Evolutionary conservation across 2,329 filamentous ascomycete genomes (phyloP), one percentile per base, ranked within the genome.

Genomic region (Cryphonectria carpinicola): DNA sequence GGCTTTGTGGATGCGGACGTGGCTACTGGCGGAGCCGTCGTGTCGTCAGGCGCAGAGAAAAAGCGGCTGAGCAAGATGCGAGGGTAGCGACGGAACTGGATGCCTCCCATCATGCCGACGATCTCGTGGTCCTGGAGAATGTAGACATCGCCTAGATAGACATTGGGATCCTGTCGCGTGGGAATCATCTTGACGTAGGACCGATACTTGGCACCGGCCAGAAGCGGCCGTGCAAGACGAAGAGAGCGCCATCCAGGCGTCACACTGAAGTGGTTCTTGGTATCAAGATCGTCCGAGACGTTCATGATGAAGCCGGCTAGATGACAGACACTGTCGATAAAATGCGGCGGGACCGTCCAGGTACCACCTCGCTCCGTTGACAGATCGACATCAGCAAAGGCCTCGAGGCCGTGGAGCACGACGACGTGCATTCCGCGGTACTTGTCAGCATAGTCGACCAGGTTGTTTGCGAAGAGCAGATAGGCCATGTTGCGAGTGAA

Each of bases 271-370:
- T 78, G 75, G 32, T 76, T 72, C 28, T 70, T 71, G 13, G 75
- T 77, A 69, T 83, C 79, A 13, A 77, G 71, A 35, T 71, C 77
- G 72, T 82, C 81, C n/a, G 75, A 77, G 5, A 75, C 79, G 70
- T 84, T 83, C 75, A 83, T 77, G 39, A 82, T 77, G 72, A 83
- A 82, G 2, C 82, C 82, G 19, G 79, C 79, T 13, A 83, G 75
- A 66, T 83, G 80, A 6, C 73, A 71, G 3, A 82, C 74, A 67
- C 79, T 80, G 71, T 84, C 81, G 70, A 83, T 80, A 73, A 78
- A 83, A 70, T 79, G 75, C 4, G 82, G 82, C 52, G 78, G 75
- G 22, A 81, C 78, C 2, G 90, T 75, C 73, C 76, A 82, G 0
- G 70, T 75, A 22, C 81, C 80, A 63, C 68, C 75, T 46, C 72